phyloP scores from a whole-genome alignment of 805 yeast species.

The Zygosaccharomyces bisporus region DNA sequence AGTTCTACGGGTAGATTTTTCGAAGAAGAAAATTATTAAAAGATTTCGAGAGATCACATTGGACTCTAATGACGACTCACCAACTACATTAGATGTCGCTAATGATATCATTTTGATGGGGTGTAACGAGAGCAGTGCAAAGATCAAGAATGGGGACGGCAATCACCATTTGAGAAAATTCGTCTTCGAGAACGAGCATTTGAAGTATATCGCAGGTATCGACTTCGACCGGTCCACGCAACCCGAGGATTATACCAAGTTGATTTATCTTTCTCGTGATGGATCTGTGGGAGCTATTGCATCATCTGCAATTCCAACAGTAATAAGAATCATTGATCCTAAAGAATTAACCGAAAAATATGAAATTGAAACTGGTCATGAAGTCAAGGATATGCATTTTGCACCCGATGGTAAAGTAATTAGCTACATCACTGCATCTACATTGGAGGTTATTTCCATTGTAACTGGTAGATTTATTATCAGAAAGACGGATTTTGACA shows the following conservation, averaged over 20 bases:
- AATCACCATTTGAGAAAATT: constrained; percentile 74
- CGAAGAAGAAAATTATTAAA: constrained; percentile 45
- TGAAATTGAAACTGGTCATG: constrained; percentile 51
- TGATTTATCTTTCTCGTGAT: constrained; percentile 53
- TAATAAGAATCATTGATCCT: constrained; percentile 57
- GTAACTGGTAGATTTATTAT: constrained; percentile 40
- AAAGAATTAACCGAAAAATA: constrained; percentile 50
- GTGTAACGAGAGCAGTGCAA: constrained; percentile 63
- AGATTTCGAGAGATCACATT: constrained; percentile 59
- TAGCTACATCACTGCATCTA: constrained; percentile 55
- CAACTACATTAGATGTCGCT: constrained; percentile 67
- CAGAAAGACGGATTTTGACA: constrained; percentile 37
- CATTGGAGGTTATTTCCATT: constrained; percentile 44
- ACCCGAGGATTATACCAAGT: constrained; percentile 55
- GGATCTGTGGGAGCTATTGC: constrained; percentile 65
- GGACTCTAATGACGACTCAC: constrained; percentile 74
- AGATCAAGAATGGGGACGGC: constrained; percentile 51
- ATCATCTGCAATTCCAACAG: constrained; percentile 62
- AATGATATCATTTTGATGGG: constrained; percentile 59
- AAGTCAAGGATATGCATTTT: constrained; percentile 62
- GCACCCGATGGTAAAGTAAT: constrained; percentile 64
- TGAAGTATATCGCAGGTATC: constrained; percentile 55
- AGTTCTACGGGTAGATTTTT: constrained; percentile 55
- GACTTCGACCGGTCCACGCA: constrained; percentile 50
- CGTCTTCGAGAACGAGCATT: constrained; percentile 55